A percentile compares a stretch with the other conserved stretches of the same genome.
Conservation (phyloP, 306 rosid genomes). For the cucumber (Cucumis sativus) region DNA sequence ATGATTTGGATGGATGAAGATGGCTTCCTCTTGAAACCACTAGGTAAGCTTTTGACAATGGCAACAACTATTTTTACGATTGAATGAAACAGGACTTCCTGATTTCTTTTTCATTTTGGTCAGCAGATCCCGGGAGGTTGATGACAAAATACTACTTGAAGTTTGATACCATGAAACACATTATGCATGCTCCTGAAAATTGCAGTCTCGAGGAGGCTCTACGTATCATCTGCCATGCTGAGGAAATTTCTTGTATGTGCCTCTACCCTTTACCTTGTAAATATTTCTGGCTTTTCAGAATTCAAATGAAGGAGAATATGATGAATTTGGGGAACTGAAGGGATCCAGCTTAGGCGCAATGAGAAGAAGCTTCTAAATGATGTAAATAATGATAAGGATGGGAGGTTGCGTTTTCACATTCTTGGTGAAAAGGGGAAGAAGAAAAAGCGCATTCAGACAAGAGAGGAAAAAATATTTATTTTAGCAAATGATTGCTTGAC, state of each 20-base stretch:
- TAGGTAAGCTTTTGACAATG: conserved; percentile 34
- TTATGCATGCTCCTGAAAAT: conserved; percentile 65
- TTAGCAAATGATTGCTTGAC: conserved; percentile 90
- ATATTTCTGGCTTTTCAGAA: conserved; percentile 4
- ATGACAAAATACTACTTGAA: conserved; percentile 95
- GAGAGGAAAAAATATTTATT: conserved; percentile 87
- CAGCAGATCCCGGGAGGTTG: conserved; percentile 81
- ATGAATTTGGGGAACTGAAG: conserved; percentile 27
- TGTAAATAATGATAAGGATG: conserved; percentile 72
- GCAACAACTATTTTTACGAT: neutral
- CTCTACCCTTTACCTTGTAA: neutral
- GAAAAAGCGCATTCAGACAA: conserved; percentile 85
- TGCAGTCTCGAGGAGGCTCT: conserved; percentile 78
- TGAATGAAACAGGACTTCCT: conserved; percentile 14
- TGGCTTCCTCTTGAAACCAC: conserved; percentile 84
- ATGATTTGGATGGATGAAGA: conserved; percentile 93
- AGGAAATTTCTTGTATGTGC: conserved; percentile 73
- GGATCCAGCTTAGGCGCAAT: conserved; percentile 97
- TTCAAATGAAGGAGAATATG: conserved; percentile 13
- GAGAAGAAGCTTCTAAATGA: conserved; percentile 88
- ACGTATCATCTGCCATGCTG: conserved; percentile 67
- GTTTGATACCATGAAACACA: conserved; percentile 85
- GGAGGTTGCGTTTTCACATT: conserved; percentile 79
- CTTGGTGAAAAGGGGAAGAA: conserved; percentile 61
- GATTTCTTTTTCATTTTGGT: conserved; percentile 11